A percentile compares a stretch with the other conserved stretches of the same genome.
Evolutionary conservation across 495 filamentous ascomycete genomes (phyloP).

Genomic region (Aspergillus diversus): DNA sequence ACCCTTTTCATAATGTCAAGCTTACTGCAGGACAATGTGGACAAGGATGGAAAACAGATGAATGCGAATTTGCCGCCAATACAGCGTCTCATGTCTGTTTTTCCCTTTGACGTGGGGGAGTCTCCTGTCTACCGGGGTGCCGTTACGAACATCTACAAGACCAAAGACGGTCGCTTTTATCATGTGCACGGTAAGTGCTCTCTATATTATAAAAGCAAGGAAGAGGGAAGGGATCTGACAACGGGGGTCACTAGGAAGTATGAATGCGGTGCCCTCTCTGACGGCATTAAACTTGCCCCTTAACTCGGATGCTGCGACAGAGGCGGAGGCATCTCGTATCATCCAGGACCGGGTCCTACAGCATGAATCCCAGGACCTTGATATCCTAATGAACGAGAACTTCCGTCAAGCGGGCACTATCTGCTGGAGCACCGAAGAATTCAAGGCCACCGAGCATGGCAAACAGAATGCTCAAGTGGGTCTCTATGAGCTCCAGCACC

Average conservation of each 20-base stretch:
- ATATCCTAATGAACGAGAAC: constrained; percentile 50
- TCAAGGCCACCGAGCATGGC: constrained; percentile 50
- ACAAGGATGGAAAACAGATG: constrained; percentile 8
- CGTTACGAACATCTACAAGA: constrained; percentile 56
- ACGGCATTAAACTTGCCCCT: constrained; percentile 46
- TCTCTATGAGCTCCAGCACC: constrained; percentile 48
- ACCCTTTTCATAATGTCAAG: constrained; percentile 35
- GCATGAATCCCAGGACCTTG: constrained; percentile 32
- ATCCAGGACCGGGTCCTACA: constrained; percentile 14
- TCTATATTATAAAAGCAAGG: not conserved
- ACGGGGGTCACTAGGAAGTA: constrained; percentile 24
- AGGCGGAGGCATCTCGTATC: constrained; percentile 1
- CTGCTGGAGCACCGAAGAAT: constrained; percentile 51
- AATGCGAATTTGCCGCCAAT: not conserved
- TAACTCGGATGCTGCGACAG: not conserved
- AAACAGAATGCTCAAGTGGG: constrained; percentile 52
- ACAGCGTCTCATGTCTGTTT: constrained; percentile 14
- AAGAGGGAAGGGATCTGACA: too few species aligned
- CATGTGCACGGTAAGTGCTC: constrained; percentile 49
- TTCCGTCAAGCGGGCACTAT: constrained; percentile 58
- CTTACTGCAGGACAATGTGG: constrained; percentile 24
- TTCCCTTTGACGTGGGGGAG: constrained; percentile 8
- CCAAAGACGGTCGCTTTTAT: constrained; percentile 55
- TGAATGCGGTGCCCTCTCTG: constrained; percentile 51
- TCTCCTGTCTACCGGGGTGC: not conserved